phyloP scores from a whole-genome alignment of 179 eudicot species.

The Patellifolia procumbens region DNA sequence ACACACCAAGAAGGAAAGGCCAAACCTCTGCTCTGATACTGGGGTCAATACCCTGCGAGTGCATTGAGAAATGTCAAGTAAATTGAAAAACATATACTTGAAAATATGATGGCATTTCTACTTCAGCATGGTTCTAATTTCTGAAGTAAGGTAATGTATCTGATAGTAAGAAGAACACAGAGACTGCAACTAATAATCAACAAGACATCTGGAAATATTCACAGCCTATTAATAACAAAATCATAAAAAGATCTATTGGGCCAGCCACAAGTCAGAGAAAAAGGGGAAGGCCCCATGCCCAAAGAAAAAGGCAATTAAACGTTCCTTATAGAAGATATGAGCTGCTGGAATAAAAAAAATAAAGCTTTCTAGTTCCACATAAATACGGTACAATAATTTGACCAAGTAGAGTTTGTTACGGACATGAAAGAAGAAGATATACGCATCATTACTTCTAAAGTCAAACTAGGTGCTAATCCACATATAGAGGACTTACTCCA shows the following conservation, averaged over 20 bases:
- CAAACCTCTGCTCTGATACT: conserved; percentile 89
- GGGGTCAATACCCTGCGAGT: conserved; percentile 86
- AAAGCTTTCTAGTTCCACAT: neutral
- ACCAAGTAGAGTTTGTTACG: neutral
- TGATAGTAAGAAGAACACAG: neutral
- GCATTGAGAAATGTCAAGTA: too few species aligned
- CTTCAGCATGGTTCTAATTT: neutral
- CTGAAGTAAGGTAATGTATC: neutral
- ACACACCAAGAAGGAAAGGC: conserved; percentile 99
- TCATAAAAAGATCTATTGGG: neutral
- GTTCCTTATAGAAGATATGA: neutral
- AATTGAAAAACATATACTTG: conserved; percentile 5
- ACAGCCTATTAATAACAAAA: neutral
- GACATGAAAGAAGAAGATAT: neutral
- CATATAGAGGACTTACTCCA: conserved; percentile 63
- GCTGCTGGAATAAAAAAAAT: neutral
- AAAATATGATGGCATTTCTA: neutral
- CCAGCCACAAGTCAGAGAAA: neutral
- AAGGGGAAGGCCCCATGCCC: neutral
- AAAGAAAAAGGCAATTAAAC: neutral
- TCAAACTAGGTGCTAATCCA: too few species aligned
- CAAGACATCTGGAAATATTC: neutral
- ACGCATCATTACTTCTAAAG: too few species aligned
- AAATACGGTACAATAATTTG: neutral
- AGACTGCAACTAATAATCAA: neutral